Conservation (phyloP, 2,329 filamentous ascomycete genomes). For the Alternaria atra region DNA sequence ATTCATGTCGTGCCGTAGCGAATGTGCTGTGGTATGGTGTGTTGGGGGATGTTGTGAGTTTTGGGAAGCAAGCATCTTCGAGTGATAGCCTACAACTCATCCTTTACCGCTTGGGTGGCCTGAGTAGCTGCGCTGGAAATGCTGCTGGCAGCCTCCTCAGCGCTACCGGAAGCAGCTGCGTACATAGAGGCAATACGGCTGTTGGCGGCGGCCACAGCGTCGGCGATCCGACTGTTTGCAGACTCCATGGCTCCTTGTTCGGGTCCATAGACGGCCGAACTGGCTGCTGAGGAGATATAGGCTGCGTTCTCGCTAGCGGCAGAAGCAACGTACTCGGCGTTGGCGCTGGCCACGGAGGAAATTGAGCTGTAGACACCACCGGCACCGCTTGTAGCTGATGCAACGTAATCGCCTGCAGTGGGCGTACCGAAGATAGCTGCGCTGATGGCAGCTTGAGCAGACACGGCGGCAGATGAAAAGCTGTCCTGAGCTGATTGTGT, state of each 20-base stretch:
- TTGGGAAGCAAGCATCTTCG: not conserved
- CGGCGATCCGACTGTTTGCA: slow-evolving; percentile 53
- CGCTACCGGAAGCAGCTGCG: slow-evolving; percentile 47
- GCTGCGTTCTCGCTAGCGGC: slow-evolving; percentile 55
- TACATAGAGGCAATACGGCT: slow-evolving; percentile 54
- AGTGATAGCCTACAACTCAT: slow-evolving; percentile 57
- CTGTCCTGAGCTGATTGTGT: slow-evolving; percentile 62
- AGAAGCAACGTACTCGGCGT: slow-evolving; percentile 53
- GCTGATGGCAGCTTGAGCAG: slow-evolving; percentile 64
- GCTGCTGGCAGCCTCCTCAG: slow-evolving; percentile 59
- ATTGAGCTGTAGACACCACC: slow-evolving; percentile 41
- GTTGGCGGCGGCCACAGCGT: slow-evolving; percentile 56
- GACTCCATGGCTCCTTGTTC: slow-evolving; percentile 58
- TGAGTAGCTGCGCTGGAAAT: slow-evolving; percentile 48
- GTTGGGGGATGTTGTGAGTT: not conserved
- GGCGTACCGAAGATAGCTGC: slow-evolving; percentile 66
- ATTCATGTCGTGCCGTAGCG: slow-evolving; percentile 10
- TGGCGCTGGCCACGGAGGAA: slow-evolving; percentile 28
- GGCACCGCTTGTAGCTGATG: slow-evolving; percentile 56
- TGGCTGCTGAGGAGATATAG: slow-evolving; percentile 48
- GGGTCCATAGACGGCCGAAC: slow-evolving; percentile 59
- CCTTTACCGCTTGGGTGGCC: slow-evolving; percentile 58
- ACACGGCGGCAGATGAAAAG: slow-evolving; percentile 63
- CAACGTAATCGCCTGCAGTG: slow-evolving; percentile 56
- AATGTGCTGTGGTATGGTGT: slow-evolving; percentile 11